Percentiles rank a stretch among this genome's conserved stretches.
phyloP scores from a whole-genome alignment of 2,329 filamentous ascomycete genomes.

The Colletotrichum noveboracense region DNA sequence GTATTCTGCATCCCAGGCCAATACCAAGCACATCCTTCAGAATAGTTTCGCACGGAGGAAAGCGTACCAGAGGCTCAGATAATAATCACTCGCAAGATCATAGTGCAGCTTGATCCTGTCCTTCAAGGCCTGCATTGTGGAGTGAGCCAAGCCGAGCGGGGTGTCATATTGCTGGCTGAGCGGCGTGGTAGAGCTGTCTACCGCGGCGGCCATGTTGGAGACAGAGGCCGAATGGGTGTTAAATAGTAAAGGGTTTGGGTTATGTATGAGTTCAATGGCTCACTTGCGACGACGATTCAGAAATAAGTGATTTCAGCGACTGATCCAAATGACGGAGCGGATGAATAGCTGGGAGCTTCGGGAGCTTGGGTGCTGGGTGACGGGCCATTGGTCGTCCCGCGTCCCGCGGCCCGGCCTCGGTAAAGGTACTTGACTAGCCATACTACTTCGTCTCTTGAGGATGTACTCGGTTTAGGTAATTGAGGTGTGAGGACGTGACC shows the following conservation, averaged over 20 bases:
- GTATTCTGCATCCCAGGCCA: not conserved
- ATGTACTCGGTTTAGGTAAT: not conserved
- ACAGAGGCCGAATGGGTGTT: not conserved
- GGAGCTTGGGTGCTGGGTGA: not conserved
- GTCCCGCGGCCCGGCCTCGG: not conserved
- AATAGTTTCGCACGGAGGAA: not conserved
- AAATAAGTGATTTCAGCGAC: not conserved
- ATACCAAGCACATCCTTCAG: not conserved
- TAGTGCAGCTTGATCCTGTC: constrained; percentile 66
- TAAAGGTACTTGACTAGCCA: not conserved
- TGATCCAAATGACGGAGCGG: not conserved
- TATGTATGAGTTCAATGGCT: not conserved
- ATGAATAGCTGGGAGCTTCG: not conserved
- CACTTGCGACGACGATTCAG: not conserved
- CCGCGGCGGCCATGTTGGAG: constrained; percentile 1
- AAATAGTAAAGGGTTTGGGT: not conserved
- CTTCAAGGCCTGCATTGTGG: constrained; percentile 56
- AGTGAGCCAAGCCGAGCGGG: constrained; percentile 48
- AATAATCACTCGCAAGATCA: constrained; percentile 66
- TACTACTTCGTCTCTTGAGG: not conserved
- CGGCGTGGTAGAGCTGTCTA: constrained; percentile 29
- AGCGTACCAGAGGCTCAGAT: constrained; percentile 62
- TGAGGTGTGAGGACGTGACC: not conserved
- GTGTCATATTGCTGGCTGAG: constrained; percentile 52
- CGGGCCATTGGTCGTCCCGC: not conserved